Evolutionary conservation across 306 rosid species (phyloP).

Genomic region (Vigna angularis): DNA sequence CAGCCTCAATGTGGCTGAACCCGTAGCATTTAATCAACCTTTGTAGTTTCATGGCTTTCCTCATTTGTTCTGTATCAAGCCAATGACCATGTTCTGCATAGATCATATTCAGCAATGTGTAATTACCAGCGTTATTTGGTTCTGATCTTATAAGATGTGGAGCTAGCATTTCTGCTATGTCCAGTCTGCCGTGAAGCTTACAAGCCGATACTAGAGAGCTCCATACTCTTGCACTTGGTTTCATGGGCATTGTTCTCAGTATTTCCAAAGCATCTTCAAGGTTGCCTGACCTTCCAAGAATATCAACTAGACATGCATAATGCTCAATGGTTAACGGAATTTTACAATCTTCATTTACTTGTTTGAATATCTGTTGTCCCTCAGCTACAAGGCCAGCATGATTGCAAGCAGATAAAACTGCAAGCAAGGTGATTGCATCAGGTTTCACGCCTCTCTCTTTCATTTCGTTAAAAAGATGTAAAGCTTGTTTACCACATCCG

Average conservation of each 20-base stretch:
- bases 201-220: conserved; percentile 69
- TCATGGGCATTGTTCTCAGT: conserved; percentile 59
- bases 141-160: conserved; percentile 60
- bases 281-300: conserved; percentile 73
- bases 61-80: conserved; percentile 59
- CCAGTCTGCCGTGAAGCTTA: conserved; percentile 67
- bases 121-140: conserved; percentile 63
- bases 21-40: conserved; percentile 61
- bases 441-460: conserved; percentile 52
- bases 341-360: conserved; percentile 41
- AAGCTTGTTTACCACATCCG: conserved; percentile 66
- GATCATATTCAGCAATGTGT: conserved; percentile 61
- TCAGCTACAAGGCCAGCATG: conserved; percentile 70
- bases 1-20: conserved; percentile 60
- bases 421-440: conserved; percentile 63
- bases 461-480: conserved; percentile 63
- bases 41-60: conserved; percentile 52
- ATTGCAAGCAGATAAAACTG: conserved; percentile 70
- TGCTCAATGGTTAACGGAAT: conserved; percentile 55
- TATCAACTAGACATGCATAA: conserved; percentile 67
- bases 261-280: conserved; percentile 67
- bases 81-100: conserved; percentile 66
- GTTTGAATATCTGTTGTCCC: conserved; percentile 58
- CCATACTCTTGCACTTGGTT: conserved; percentile 68
- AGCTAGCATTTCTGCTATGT: conserved; percentile 60